phyloP scores from a whole-genome alignment of 1,139 yeast species.

The Saccharomyces pastorianus region DNA sequence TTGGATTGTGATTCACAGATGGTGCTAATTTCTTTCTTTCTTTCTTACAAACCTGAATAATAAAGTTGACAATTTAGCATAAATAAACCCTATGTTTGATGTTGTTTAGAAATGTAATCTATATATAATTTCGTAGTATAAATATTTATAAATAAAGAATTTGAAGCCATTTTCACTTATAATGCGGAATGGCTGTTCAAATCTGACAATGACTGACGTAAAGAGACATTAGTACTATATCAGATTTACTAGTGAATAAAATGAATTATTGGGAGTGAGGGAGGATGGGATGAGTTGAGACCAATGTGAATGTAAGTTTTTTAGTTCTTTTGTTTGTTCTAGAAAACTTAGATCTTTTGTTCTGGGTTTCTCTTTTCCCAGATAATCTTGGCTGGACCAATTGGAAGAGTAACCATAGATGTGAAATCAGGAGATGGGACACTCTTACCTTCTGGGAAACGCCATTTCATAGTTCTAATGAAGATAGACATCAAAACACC shows the following conservation, averaged over 20 bases:
- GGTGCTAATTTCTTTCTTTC: too few relatives aligned
- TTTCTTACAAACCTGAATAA: too few relatives aligned
- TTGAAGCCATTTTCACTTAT: neutral
- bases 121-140: neutral
- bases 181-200: neutral
- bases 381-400: constrained; percentile 64
- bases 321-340: neutral
- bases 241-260: neutral
- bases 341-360: constrained; percentile 10
- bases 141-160: neutral
- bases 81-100: neutral
- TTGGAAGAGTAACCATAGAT: constrained; percentile 90
- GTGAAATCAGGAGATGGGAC: constrained; percentile 79
- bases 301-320: neutral
- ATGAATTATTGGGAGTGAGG: neutral
- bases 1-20: too few relatives aligned
- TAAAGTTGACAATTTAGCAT: too few relatives aligned
- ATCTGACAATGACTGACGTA: neutral
- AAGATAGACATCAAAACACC: constrained; percentile 75
- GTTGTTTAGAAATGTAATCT: neutral
- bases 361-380: constrained; percentile 57
- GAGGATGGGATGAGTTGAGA: neutral
- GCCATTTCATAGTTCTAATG: constrained; percentile 74
- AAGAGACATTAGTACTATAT: neutral
- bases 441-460: constrained; percentile 41